These are phyloP conservation scores for Dipsacomyces acuminosporus DNA, from an alignment of 371 early-diverging fungal genomes.

Conservation along the genomic window DNA sequence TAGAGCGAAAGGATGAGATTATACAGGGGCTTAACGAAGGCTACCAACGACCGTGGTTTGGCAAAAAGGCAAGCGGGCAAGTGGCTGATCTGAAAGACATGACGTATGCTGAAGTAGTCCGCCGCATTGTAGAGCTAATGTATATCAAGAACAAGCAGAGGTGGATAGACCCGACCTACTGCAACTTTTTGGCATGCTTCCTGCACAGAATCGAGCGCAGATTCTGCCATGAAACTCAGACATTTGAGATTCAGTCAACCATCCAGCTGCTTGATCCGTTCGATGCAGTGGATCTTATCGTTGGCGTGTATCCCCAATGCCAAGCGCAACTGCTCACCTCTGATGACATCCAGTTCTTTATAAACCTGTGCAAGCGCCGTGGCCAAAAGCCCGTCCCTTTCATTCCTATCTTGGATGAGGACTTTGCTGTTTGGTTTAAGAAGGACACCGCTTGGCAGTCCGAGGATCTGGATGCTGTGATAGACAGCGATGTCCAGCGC, in stretches of 20 bases:
- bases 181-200: slow-evolving; percentile 81
- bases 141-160: slow-evolving; percentile 67
- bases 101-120: slow-evolving; percentile 87
- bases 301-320: slow-evolving; percentile 76
- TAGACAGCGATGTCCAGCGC: slow-evolving; percentile 84
- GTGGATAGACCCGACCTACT: slow-evolving; percentile 80
- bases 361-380: slow-evolving; percentile 76
- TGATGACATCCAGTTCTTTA: slow-evolving; percentile 89
- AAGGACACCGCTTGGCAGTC: slow-evolving; percentile 97
- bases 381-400: slow-evolving; percentile 92
- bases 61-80: slow-evolving; percentile 64
- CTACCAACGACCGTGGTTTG: slow-evolving; percentile 80
- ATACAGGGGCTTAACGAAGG: slow-evolving; percentile 84
- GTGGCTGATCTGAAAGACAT: slow-evolving; percentile 75
- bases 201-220: slow-evolving; percentile 61
- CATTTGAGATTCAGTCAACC: slow-evolving; percentile 67
- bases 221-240: slow-evolving; percentile 39
- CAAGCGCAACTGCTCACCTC: slow-evolving; percentile 77
- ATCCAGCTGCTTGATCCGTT: slow-evolving; percentile 65
- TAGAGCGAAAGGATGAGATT: slow-evolving; percentile 81
- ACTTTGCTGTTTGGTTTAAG: slow-evolving; percentile 96
- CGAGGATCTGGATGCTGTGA: slow-evolving; percentile 87
- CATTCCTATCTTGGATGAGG: slow-evolving; percentile 88
- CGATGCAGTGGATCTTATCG: slow-evolving; percentile 63
- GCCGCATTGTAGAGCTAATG: slow-evolving; percentile 76